Evolutionary conservation across 768 basidiomycete genomes (phyloP), one percentile per base, ranked within the genome.

Genomic region (Pleurotus cornucopiae): DNA sequence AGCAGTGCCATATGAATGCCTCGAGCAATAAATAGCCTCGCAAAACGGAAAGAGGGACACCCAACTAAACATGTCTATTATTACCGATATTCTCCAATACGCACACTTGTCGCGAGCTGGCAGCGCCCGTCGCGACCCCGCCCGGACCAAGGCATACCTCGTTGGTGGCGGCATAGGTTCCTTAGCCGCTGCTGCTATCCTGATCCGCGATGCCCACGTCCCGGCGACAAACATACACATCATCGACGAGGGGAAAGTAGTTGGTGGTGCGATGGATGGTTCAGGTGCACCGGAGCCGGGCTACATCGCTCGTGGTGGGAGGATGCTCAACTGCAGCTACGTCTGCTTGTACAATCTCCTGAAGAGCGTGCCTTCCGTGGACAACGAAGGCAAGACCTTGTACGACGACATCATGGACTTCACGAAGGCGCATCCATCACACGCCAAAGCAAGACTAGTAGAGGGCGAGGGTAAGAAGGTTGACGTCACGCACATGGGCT

Each of bases 391-490:
- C 23, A 51, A 51, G 49, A 51, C 49, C 3, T 18, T 51, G 16
- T 18, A 51, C 34, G 49, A 51, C 49, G 49, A 51, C n/a, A 51
- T 51, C 13, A 51, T 51, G 49, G 49, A 51, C n/a, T 51, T 51
- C 16, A 51, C 49, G 16, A 39, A 51, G 30, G 49, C 49, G 26
- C 49, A 51, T 20, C 49, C 49, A 16, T 39, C 49, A n/a, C 49
- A 37, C 20, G 49, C 49, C 12, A 51, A 51, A 21, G 49, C 49
- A 16, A 51, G 49, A 30, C 39, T 51, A 51, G 49, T 51, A 25
- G 49, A 51, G 30, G 30, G 30, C 5, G 26, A 51, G 34, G 49
- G 49, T 6, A 13, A 51, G 34, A 51, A 51, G 30, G 49, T 51
- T 12, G 49, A 51, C 20, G 49, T 51, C 21, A 51, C 49, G 7